A percentile compares a stretch with the other conserved stretches of the same genome.
These are phyloP conservation scores for Osmanthus fragrans DNA, from an alignment of 257 asterid genomes.

Conservation along the genomic window DNA sequence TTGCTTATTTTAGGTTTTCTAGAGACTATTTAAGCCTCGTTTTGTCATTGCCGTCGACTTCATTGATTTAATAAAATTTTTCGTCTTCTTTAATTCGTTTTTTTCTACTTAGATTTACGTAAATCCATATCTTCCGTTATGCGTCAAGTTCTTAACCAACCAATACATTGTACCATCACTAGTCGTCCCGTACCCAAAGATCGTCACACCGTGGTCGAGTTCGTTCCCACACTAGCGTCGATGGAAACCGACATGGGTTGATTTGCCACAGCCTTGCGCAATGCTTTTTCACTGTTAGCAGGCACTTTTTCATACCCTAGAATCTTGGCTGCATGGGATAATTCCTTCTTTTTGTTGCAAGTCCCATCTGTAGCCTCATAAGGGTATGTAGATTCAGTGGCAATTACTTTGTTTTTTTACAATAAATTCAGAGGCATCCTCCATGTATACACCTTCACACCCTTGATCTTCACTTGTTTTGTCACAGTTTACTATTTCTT, in stretches of 20 bases:
- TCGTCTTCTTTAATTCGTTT: too few species aligned
- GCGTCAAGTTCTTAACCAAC: conserved; percentile 43
- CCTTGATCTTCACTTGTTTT: conserved; percentile 36
- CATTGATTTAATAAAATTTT: too few species aligned
- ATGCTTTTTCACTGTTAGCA: conserved; percentile 21
- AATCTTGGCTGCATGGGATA: conserved; percentile 28
- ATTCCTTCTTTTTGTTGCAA: conserved; percentile 27
- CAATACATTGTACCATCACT: conserved; percentile 35
- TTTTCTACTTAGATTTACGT: too few species aligned
- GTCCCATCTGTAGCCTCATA: conserved; percentile 29
- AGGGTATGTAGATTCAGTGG: conserved; percentile 36
- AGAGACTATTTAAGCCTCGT: too few species aligned
- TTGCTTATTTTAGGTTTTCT: too few species aligned
- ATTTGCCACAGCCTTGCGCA: conserved; percentile 37
- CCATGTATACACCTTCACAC: conserved; percentile 40
- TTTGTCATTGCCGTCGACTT: too few species aligned
- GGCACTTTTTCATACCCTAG: conserved; percentile 37
- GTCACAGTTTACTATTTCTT: conserved; percentile 42
- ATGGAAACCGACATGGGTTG: conserved; percentile 47
- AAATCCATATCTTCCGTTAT: too few species aligned
- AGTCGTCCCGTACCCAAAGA: conserved; percentile 31
- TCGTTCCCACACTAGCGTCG: conserved; percentile 42
- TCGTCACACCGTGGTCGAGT: conserved; percentile 36
- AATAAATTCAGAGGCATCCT: conserved; percentile 39
- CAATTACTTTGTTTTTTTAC: conserved; percentile 31